Conservation (phyloP, 2,329 filamentous ascomycete genomes). For the Monosporascus sp. region DNA sequence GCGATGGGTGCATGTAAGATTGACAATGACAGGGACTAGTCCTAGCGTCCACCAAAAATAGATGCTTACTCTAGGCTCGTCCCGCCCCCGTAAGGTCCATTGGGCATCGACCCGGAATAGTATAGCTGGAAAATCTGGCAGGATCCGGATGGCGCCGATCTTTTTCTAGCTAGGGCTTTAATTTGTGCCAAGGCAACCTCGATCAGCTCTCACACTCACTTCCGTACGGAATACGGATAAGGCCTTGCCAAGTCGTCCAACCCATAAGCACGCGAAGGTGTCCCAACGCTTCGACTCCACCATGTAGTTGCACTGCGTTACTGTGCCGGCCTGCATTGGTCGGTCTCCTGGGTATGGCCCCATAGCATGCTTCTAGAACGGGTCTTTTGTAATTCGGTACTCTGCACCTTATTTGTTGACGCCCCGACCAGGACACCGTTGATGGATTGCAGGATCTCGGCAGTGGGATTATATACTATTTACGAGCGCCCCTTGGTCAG, state of each 20-base stretch:
- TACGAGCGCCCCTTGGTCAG: not conserved
- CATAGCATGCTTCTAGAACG: not conserved
- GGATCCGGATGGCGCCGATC: not conserved
- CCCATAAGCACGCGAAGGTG: not conserved
- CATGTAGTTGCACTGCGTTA: too few species aligned
- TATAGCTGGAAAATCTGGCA: too few species aligned
- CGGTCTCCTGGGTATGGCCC: not conserved
- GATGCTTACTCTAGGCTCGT: not conserved
- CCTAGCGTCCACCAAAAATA: too few species aligned
- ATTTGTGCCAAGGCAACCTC: not conserved
- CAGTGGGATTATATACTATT: not conserved
- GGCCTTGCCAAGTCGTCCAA: not conserved
- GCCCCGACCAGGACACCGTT: not conserved
- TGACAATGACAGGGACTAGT: too few species aligned
- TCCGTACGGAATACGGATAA: not conserved
- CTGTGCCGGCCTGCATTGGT: not conserved
- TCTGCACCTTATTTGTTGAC: not conserved
- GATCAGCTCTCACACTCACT: not conserved
- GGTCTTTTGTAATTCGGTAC: not conserved
- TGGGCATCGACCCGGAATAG: too few species aligned
- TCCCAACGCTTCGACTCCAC: not conserved
- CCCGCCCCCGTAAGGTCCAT: not conserved
- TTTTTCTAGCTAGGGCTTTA: not conserved
- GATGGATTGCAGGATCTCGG: not conserved
- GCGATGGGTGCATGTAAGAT: too few species aligned